Evolutionary conservation across 805 yeast genomes (phyloP).

Genomic region (Yamadazyma nakazawae): DNA sequence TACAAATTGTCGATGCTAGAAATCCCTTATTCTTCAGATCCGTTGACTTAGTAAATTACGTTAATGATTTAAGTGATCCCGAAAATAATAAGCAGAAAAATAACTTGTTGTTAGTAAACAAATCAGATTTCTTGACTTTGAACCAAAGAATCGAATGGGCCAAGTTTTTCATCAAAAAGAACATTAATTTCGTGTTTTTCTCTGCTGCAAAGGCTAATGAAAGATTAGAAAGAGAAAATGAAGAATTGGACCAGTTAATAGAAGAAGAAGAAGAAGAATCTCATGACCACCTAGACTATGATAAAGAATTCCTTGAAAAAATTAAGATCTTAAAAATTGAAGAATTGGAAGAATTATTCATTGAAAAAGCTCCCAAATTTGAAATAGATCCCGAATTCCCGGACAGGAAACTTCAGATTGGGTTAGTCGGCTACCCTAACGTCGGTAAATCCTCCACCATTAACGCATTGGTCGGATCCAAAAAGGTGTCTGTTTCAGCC

Average conservation of each 20-base stretch:
- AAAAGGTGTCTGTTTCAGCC: slow-evolving; percentile 95
- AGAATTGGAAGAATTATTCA: slow-evolving; percentile 78
- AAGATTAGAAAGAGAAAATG: slow-evolving; percentile 58
- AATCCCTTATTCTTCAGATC: slow-evolving; percentile 90
- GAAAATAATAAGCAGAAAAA: slow-evolving; percentile 50
- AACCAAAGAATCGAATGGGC: slow-evolving; percentile 88
- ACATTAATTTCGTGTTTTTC: slow-evolving; percentile 86
- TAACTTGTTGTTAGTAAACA: slow-evolving; percentile 82
- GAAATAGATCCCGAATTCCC: slow-evolving; percentile 57
- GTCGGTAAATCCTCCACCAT: slow-evolving; percentile 95
- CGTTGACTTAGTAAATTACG: slow-evolving; percentile 80
- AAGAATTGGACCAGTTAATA: slow-evolving; percentile 35
- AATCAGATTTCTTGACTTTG: slow-evolving; percentile 81
- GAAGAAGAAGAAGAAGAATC: slow-evolving; percentile 18
- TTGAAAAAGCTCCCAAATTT: slow-evolving; percentile 70
- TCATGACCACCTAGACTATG: slow-evolving; percentile 6
- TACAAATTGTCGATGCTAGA: slow-evolving; percentile 97
- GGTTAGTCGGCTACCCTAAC: slow-evolving; percentile 97
- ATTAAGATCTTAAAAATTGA: slow-evolving; percentile 75
- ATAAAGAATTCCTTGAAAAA: slow-evolving; percentile 28
- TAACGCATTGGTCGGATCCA: slow-evolving; percentile 93
- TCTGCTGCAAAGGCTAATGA: slow-evolving; percentile 86
- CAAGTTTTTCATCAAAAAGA: slow-evolving; percentile 61
- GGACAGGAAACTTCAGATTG: slow-evolving; percentile 71
- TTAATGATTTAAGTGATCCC: slow-evolving; percentile 64